Evolutionary conservation across 2,329 filamentous ascomycete species (phyloP).

Genomic region (Penicillium sp.): DNA sequence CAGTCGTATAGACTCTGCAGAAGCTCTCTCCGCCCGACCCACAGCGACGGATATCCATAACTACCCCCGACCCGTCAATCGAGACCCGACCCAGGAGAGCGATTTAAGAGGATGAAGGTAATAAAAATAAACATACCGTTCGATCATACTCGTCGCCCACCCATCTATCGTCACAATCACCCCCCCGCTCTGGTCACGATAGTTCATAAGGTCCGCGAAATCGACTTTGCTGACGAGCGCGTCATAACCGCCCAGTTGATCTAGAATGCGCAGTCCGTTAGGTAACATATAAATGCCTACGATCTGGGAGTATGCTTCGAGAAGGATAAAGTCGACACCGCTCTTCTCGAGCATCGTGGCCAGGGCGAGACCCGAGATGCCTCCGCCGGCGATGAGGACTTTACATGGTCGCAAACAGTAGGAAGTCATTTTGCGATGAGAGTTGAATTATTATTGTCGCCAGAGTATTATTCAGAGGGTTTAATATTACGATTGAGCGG

Average conservation of each 20-base stretch:
- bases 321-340: neutral
- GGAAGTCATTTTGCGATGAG: neutral
- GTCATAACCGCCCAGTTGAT: conserved; percentile 1
- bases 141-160: neutral
- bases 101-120: no score
- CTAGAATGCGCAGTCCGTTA: neutral
- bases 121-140: neutral
- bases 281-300: neutral
- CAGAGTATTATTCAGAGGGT: neutral
- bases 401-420: neutral
- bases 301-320: neutral
- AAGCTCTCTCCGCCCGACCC: neutral
- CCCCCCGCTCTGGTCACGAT: neutral
- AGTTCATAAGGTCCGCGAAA: neutral
- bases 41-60: neutral
- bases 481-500: no score
- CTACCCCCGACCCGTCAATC: neutral
- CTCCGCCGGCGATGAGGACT: neutral
- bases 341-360: neutral
- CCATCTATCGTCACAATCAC: neutral
- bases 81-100: no score
- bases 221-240: neutral
- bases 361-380: neutral
- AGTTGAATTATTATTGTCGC: neutral
- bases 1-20: neutral